Evolutionary conservation across 805 yeast genomes (phyloP), one percentile per base, ranked within the genome.

Genomic region (Lachancea lanzarotensis): DNA sequence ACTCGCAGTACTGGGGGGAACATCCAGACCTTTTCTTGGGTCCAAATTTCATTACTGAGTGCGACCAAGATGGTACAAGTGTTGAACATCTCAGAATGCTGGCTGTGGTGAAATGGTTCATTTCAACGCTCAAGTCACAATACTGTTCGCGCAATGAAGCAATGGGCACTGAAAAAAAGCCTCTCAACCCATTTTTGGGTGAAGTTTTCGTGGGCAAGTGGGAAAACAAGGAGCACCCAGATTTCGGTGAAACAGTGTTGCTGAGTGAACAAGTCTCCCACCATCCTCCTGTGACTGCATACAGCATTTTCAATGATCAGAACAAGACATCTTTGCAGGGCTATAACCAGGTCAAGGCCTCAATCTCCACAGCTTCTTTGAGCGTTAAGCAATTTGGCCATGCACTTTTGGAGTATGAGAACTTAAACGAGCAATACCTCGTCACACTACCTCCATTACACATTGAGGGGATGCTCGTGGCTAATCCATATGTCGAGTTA

Each of bases 241-340:
- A 68, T 44, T 65, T 77, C 13, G 96, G 95, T 35, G 95, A 86
- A 50, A 85, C 96, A 20, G 67, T 79, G 11, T 71, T 91, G 59
- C 68, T 88, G 44, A 79, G 90, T 51, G 98, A 93, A 67, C 98
- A 93, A 68, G 97, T 93, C 12, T 81, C 90, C 50, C 98, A 93
- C 68, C 98, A 93, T 65, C 98, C 98, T 15, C 98, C 98, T 20
- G 82, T 85, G 30, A 90, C 98, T n/a, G 97, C 93, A 6, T 93
- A 89, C 62, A 78, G 89, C 35, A 76, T 93, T 45, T 69, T 77
- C 58, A 89, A 89, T 62, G 84, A 81, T 50, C 77, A 79, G 56
- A 74, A 82, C 63, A 74, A 81, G 29, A 82, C 83, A 20, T 67
- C 71, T 35, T 71, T 89, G 50, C 85, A 90, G 65, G 98, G 98